Evolutionary conservation across 805 yeast genomes (phyloP), one percentile per base, ranked within the genome.

Genomic region (Wickerhamomyces kurtzmanii): DNA sequence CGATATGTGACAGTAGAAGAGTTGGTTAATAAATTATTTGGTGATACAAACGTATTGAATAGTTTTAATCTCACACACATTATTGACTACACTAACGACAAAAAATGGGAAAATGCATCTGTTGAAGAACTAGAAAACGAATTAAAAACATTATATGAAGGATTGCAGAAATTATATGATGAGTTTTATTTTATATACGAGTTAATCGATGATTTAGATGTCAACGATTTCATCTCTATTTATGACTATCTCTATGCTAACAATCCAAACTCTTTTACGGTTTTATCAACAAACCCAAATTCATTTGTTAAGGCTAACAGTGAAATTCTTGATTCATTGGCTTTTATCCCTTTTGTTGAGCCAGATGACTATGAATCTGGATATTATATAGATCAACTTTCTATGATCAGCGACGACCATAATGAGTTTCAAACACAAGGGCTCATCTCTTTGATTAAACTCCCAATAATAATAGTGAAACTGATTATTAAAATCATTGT

Each of bases 151-250:
- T 9, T 37, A 12, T 30, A 26, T n/a, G 5, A 25, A 2, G 23
- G 34, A 8, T 12, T 37, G 9, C 30, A 20, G 19, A n/a, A 30
- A 7, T n/a, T 37, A 2, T 34, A 31, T 15, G 20, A 22, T 10
- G 29, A 26, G 6, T 32, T 37, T 12, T 23, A 28, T 9, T 33
- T 29, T 5, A 24, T 40, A 3, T 38, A 30, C 24, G 40, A 37
- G 3, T 28, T 41, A 5, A 11, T 44, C 12, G 35, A 35, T 20
- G 27, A 24, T 15, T 27, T 41, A 30, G 22, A 36, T 12, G 31
- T 33, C 13, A 31, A 29, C 22, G 47, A 44, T 22, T 41, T 29
- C 22, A 23, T 34, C 17, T 40, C 42, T 6, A 27, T 42, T 4
- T 36, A 32, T 30, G 40, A 40, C 14, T 27, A 35, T 20, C 12